Evolutionary conservation across 345 rosid genomes (phyloP).

Genomic region (Lepidium aucheri): DNA sequence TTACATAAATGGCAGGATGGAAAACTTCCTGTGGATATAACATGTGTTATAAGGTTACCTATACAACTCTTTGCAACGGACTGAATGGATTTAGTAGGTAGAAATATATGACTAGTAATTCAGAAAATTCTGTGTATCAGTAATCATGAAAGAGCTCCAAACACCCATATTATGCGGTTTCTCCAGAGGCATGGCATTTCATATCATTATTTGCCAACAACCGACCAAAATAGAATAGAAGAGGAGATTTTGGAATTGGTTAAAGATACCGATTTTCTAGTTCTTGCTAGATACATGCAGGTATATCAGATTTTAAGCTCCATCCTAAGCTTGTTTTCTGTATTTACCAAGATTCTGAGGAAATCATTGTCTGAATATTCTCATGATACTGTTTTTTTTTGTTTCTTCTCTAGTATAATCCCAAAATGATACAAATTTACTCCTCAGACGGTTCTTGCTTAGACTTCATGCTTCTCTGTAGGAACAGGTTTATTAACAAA

Average conservation of each 20-base stretch:
- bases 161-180: constrained; percentile 75
- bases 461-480: not conserved
- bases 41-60: constrained; percentile 76
- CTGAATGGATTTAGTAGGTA: not conserved
- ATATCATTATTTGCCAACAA: constrained; percentile 61
- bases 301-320: constrained; percentile 37
- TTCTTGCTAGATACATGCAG: constrained; percentile 99
- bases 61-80: not conserved
- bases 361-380: not conserved
- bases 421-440: not conserved
- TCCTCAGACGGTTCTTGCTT: not conserved
- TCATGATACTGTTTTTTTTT: not conserved
- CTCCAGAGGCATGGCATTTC: constrained; percentile 86
- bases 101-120: constrained; percentile 5
- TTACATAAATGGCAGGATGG: constrained; percentile 90
- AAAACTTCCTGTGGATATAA: constrained; percentile 75
- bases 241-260: constrained; percentile 74
- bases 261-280: constrained; percentile 74
- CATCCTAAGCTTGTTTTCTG: not conserved
- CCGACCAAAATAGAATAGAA: constrained; percentile 55
- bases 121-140: constrained; percentile 28
- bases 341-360: not conserved
- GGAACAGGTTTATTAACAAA: not conserved
- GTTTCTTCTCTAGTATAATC: not conserved
- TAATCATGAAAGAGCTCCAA: constrained; percentile 80